Conservation (phyloP, 2,329 filamentous ascomycete genomes). For the Monilinia laxa region DNA sequence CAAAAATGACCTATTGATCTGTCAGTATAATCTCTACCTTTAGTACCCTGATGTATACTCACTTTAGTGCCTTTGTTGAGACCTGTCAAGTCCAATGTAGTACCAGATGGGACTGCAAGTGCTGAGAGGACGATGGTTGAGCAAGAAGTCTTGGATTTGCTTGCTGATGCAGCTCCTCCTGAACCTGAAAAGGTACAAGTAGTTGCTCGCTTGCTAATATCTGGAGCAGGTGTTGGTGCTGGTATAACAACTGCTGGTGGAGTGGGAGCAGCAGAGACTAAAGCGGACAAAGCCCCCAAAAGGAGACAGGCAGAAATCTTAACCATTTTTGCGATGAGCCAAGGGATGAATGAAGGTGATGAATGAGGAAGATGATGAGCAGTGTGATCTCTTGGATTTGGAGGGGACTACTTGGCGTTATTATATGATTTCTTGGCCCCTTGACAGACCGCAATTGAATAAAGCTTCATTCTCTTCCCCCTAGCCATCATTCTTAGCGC, state of each 20-base stretch:
- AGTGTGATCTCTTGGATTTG: constrained; percentile 12
- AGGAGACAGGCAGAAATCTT: constrained; percentile 6
- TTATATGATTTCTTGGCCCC: constrained; percentile 11
- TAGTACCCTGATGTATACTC: background rate
- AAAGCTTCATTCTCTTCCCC: background rate
- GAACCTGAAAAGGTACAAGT: constrained; percentile 55
- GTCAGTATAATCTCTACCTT: background rate
- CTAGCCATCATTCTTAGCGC: constrained; percentile 6
- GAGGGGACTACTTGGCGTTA: constrained; percentile 3
- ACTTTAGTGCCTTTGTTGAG: constrained; percentile 48
- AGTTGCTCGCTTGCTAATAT: constrained; percentile 29
- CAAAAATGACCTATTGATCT: constrained; percentile 52
- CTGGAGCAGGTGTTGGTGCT: constrained; percentile 10
- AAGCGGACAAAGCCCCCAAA: constrained; percentile 15
- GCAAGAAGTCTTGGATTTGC: constrained; percentile 52
- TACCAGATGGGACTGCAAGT: constrained; percentile 56
- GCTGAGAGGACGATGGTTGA: constrained; percentile 53
- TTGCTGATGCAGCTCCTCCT: constrained; percentile 45
- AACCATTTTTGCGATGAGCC: constrained; percentile 15
- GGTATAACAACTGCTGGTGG: background rate
- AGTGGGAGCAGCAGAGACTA: constrained; percentile 14
- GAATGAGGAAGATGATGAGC: background rate
- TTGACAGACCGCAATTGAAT: background rate
- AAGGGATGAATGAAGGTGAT: constrained; percentile 2
- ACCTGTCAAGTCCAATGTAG: constrained; percentile 58